Evolutionary conservation across 2,329 filamentous ascomycete species (phyloP), one percentile per base, ranked within the genome.

Genomic region (Leptographium lundbergii): DNA sequence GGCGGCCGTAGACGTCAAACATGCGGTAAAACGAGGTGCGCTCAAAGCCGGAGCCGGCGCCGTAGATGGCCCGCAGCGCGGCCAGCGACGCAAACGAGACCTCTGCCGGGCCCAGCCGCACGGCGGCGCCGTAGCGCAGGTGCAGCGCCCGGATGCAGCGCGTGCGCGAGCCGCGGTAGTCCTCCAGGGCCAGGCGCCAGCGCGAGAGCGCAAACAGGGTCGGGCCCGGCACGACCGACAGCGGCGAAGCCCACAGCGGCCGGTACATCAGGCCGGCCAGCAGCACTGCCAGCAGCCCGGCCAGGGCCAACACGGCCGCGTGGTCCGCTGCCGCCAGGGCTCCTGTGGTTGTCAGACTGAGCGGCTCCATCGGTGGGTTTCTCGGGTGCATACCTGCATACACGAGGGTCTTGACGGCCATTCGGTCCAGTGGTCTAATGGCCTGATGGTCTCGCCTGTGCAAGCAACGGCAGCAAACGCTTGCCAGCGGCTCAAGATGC

Each of bases 31-130:
- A 82, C 1, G 57, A 54, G 0, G 78, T 78, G 47, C 77, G 67
- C 48, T 75, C 77, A 59, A 76, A 81, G 0, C 73, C 73, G 53
- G 72, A 76, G 1, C 80, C 79, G 1, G 79, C 74, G 0, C 79
- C 78, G 65, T 82, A 81, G 25, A 82, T 81, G 0, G 73, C 73
- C n/a, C 74, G 72, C 45, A 81, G 61, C 0, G 78, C 79, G 0
- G 72, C 67, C 0, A 78, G 66, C 6, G 66, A 70, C 24, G 68
- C 68, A 63, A 74, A 72, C 0, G 72, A 74, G 1, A 80, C 66
- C 62, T 79, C 75, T 56, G 72, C 70, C 0, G 77, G 77, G 0
- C 72, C 73, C 9, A 79, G 69, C 4, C 78, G 75, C 1, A 81
- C 75, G 1, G 70, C 73, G 0, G 73, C 66, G 11, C 78, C 78